Evolutionary conservation across 768 basidiomycete genomes (phyloP), one percentile per base, ranked within the genome.

Genomic region (Holtermannia corniformis): DNA sequence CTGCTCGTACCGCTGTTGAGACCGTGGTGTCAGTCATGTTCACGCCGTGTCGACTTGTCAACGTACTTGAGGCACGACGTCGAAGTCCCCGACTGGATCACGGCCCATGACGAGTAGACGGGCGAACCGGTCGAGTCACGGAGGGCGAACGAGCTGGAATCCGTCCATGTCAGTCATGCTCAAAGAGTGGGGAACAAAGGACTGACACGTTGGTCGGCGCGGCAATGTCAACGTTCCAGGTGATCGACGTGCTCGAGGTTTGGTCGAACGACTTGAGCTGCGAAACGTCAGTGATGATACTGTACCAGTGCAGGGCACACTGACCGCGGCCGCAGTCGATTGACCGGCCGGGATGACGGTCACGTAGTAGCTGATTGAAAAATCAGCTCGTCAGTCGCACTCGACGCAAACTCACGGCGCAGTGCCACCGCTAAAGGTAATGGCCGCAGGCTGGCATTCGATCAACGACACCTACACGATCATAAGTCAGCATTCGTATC

Each of bases 11-110:
- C n/a, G n/a, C n/a, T n/a, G n/a, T n/a, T n/a, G n/a, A n/a, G n/a
- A n/a, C n/a, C n/a, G n/a, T n/a, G n/a, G n/a, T n/a, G n/a, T n/a
- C n/a, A n/a, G n/a, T n/a, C n/a, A n/a, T n/a, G n/a, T n/a, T n/a
- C n/a, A n/a, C n/a, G n/a, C n/a, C n/a, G n/a, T n/a, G n/a, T n/a
- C n/a, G n/a, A n/a, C n/a, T n/a, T n/a, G n/a, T n/a, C n/a, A n/a
- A n/a, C n/a, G n/a, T n/a, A n/a, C n/a, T 7, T 16, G 32, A 69
- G 37, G 56, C 72, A 71, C 11, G 49, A 48, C 22, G 60, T 65
- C 41, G 47, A 49, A 11, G 64, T 52, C 24, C 72, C 70, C 7
- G 59, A 26, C 42, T 62, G 58, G 56, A 73, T 56, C n/a, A 63
- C 61, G 26, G 63, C 56, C 1, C 57, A 50, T 10, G 52, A 55